phyloP scores from a whole-genome alignment of 2,329 filamentous ascomycete species.

The Rutstroemia sp. region DNA sequence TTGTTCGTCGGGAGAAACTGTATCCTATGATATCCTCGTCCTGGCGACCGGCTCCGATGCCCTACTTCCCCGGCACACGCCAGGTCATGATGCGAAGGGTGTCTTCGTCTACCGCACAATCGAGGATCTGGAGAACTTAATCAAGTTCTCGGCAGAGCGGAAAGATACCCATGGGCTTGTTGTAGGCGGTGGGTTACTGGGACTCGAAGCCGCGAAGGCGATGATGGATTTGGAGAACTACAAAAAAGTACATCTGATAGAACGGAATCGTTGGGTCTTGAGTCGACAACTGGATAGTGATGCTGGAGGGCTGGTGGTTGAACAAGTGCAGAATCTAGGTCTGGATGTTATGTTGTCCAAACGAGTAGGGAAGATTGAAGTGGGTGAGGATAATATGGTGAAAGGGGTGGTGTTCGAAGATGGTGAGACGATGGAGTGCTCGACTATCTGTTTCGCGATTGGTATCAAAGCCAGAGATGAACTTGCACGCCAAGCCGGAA shows the following conservation, averaged over 20 bases:
- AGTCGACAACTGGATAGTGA: constrained; percentile 76
- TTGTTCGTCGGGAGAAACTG: constrained; percentile 60
- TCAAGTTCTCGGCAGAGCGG: constrained; percentile 53
- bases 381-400: constrained; percentile 59
- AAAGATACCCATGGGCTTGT: constrained; percentile 66
- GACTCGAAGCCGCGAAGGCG: constrained; percentile 83
- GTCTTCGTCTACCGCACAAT: constrained; percentile 89
- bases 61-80: constrained; percentile 58
- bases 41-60: constrained; percentile 84
- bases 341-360: constrained; percentile 75
- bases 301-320: constrained; percentile 73
- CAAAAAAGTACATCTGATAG: constrained; percentile 67
- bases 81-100: constrained; percentile 70
- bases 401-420: constrained; percentile 74
- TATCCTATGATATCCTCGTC: constrained; percentile 74
- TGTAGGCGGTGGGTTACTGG: constrained; percentile 77
- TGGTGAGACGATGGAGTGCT: constrained; percentile 68
- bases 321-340: constrained; percentile 71
- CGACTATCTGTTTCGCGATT: constrained; percentile 83
- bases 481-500: constrained; percentile 60
- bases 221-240: constrained; percentile 81
- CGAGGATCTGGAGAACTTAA: constrained; percentile 69
- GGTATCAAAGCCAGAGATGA: constrained; percentile 78
- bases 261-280: constrained; percentile 76
- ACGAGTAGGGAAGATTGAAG: constrained; percentile 64